Percentiles rank a stretch among this genome's conserved stretches.
Conservation (phyloP, 345 rosid genomes). For the Passiflora organensis region DNA sequence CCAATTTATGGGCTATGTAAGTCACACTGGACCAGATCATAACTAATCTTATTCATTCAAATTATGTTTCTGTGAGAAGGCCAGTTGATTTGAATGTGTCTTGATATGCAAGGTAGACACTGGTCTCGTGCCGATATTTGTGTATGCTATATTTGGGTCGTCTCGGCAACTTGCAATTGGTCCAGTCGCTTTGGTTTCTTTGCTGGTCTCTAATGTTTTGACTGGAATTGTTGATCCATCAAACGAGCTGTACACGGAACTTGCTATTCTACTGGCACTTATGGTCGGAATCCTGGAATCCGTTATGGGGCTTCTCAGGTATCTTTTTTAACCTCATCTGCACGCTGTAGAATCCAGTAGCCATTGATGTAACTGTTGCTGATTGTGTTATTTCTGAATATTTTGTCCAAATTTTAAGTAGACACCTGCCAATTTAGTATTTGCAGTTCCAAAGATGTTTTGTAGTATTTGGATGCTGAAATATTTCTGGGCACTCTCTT, state of each 20-base stretch:
- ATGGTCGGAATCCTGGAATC: slow-evolving; percentile 94
- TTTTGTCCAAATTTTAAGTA: not conserved
- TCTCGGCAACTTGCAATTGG: slow-evolving; percentile 99
- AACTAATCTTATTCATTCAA: too few species aligned
- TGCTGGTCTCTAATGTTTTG: slow-evolving; percentile 87
- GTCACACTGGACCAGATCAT: slow-evolving; percentile 22
- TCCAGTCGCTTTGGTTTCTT: slow-evolving; percentile 98
- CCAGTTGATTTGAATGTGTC: slow-evolving; percentile 6
- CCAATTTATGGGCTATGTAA: slow-evolving; percentile 94
- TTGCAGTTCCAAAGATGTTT: slow-evolving; percentile 1
- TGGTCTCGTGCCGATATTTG: slow-evolving; percentile 88
- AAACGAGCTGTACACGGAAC: slow-evolving; percentile 72
- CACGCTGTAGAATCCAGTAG: not conserved
- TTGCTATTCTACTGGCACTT: slow-evolving; percentile 83
- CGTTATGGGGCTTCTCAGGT: slow-evolving; percentile 95
- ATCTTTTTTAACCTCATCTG: slow-evolving; percentile 13
- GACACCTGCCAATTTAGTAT: too few species aligned
- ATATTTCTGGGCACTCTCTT: slow-evolving; percentile 4
- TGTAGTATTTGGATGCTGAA: not conserved
- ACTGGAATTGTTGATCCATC: slow-evolving; percentile 61
- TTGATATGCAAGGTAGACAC: slow-evolving; percentile 53
- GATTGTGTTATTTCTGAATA: not conserved
- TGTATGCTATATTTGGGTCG: slow-evolving; percentile 83
- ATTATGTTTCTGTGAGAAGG: not conserved
- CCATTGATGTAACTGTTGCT: not conserved